Evolutionary conservation across 257 asterid species (phyloP).

Genomic region (Capsicum baccatum): DNA sequence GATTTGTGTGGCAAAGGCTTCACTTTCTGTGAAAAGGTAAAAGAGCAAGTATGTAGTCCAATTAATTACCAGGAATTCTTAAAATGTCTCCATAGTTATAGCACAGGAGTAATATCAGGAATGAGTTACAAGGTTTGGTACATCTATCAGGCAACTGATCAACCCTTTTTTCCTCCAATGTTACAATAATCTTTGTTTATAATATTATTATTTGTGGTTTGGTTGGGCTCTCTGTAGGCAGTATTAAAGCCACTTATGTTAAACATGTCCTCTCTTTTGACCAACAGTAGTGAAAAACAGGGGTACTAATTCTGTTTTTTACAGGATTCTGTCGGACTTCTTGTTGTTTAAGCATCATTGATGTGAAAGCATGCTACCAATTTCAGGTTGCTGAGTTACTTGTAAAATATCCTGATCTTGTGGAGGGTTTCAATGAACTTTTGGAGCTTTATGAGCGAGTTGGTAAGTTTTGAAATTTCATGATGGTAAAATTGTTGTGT

Average conservation of each 20-base stretch:
- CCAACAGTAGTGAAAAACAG: background rate
- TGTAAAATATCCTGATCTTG: constrained; percentile 87
- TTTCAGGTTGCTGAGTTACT: constrained; percentile 81
- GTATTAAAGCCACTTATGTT: background rate
- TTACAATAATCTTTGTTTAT: background rate
- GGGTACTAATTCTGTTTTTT: background rate
- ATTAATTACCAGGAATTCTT: constrained; percentile 90
- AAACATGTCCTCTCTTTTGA: background rate
- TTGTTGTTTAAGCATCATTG: background rate
- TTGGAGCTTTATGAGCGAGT: constrained; percentile 84
- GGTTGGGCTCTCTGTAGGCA: too few species aligned
- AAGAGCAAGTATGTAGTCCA: constrained; percentile 71
- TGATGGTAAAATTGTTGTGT: constrained; percentile 24
- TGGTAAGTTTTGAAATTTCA: constrained; percentile 55
- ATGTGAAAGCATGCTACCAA: background rate
- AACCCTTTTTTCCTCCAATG: background rate
- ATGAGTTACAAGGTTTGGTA: constrained; percentile 88
- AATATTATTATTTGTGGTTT: background rate
- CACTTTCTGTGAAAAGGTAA: constrained; percentile 88
- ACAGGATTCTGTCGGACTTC: background rate
- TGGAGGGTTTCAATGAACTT: constrained; percentile 84
- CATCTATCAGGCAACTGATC: constrained; percentile 15
- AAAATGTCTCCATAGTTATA: constrained; percentile 91
- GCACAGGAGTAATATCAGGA: constrained; percentile 82
- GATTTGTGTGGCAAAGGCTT: constrained; percentile 72